These are phyloP conservation scores for Russula vinacea DNA, from an alignment of 768 basidiomycete genomes.

Conservation along the genomic window DNA sequence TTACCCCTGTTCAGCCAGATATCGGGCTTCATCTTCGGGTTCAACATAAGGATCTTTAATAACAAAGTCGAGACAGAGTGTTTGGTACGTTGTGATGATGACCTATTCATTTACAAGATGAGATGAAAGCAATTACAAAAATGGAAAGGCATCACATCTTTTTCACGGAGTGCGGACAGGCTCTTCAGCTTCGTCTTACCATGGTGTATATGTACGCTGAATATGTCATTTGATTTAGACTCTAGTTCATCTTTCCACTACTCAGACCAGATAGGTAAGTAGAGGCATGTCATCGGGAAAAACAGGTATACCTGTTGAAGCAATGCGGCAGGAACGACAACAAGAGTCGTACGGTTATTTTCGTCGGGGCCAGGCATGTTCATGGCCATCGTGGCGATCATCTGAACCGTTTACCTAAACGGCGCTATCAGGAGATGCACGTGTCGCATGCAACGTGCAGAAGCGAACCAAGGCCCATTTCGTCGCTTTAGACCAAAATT, in stretches of 20 bases:
- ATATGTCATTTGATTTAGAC: slow-evolving; percentile 59
- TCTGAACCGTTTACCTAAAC: slow-evolving; percentile 64
- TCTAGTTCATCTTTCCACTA: slow-evolving; percentile 76
- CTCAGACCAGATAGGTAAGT: not conserved
- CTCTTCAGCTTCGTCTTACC: slow-evolving; percentile 65
- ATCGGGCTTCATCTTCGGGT: slow-evolving; percentile 47
- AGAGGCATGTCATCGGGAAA: not conserved
- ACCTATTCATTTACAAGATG: slow-evolving; percentile 41
- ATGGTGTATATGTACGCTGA: slow-evolving; percentile 66
- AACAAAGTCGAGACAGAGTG: slow-evolving; percentile 56
- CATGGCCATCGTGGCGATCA: slow-evolving; percentile 74
- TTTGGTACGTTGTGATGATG: slow-evolving; percentile 76
- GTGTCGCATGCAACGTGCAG: not conserved
- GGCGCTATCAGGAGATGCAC: slow-evolving; percentile 1
- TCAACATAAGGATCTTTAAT: slow-evolving; percentile 48
- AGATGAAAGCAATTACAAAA: not conserved
- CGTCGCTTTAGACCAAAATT: slow-evolving; percentile 44
- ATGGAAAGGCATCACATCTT: slow-evolving; percentile 43
- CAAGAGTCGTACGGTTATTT: slow-evolving; percentile 55
- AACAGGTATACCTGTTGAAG: slow-evolving; percentile 53
- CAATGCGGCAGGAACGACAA: slow-evolving; percentile 75
- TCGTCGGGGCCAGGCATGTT: slow-evolving; percentile 54
- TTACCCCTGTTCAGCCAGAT: slow-evolving; percentile 51
- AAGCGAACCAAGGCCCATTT: slow-evolving; percentile 57
- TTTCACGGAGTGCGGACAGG: slow-evolving; percentile 47